Evolutionary conservation across 2,329 filamentous ascomycete species (phyloP).

Genomic region (Hypoxylon sp.): DNA sequence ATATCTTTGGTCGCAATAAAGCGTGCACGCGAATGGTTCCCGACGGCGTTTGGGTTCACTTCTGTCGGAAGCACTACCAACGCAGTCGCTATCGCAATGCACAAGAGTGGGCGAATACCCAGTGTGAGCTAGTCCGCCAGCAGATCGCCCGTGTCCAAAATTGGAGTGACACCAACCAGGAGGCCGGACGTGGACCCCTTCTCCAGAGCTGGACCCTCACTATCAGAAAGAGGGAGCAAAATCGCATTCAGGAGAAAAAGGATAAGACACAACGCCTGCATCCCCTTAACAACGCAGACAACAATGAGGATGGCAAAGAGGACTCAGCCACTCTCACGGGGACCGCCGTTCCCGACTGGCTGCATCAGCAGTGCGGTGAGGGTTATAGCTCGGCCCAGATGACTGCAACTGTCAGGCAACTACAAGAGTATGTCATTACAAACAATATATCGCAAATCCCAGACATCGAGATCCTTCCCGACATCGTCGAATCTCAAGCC

Average conservation of each 20-base stretch:
- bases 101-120: slow-evolving; percentile 68
- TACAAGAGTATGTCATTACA: slow-evolving; percentile 59
- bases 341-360: slow-evolving; percentile 62
- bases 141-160: slow-evolving; percentile 72
- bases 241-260: slow-evolving; percentile 61
- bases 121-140: slow-evolving; percentile 72
- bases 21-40: slow-evolving; percentile 78
- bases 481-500: slow-evolving; percentile 57
- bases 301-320: slow-evolving; percentile 49
- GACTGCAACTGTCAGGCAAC: slow-evolving; percentile 58
- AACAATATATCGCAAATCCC: slow-evolving; percentile 61
- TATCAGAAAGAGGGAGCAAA: slow-evolving; percentile 73
- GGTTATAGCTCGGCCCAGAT: slow-evolving; percentile 63
- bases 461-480: slow-evolving; percentile 70
- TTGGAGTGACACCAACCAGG: slow-evolving; percentile 68
- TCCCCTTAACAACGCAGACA: slow-evolving; percentile 48
- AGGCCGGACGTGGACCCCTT: slow-evolving; percentile 54
- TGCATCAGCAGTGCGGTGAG: slow-evolving; percentile 58
- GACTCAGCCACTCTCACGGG: slow-evolving; percentile 50
- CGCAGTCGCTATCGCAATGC: slow-evolving; percentile 76
- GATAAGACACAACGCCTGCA: slow-evolving; percentile 38
- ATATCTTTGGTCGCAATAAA: slow-evolving; percentile 88
- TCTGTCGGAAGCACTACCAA: slow-evolving; percentile 87
- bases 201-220: slow-evolving; percentile 71
- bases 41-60: slow-evolving; percentile 76